Percentiles rank a stretch among this genome's conserved stretches.
Evolutionary conservation across 2,329 filamentous ascomycete species (phyloP).

Genomic region (Colletotrichum salicis): DNA sequence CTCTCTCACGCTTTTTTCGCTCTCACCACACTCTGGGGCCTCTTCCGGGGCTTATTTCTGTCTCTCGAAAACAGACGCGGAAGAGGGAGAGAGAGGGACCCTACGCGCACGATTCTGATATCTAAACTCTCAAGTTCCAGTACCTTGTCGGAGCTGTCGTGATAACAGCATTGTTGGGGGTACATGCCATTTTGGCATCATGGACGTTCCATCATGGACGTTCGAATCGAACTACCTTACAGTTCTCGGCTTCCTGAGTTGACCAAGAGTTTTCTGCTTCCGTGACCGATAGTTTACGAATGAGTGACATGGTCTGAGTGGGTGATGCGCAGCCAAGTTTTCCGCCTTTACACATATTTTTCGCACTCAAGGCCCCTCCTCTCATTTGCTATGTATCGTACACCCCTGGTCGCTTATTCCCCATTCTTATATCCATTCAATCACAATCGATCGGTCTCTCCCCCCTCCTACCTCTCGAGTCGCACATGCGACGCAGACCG

Average conservation of each 20-base stretch:
- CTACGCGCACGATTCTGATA: neutral
- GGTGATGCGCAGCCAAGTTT: neutral
- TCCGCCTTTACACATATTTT: neutral
- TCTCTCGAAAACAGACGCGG: neutral
- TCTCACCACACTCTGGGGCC: neutral
- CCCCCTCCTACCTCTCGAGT: constrained; percentile 1
- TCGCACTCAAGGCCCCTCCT: neutral
- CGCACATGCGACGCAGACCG: neutral
- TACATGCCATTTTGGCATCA: neutral
- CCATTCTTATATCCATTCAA: neutral
- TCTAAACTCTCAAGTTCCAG: neutral
- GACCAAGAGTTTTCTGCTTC: neutral
- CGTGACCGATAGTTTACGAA: neutral
- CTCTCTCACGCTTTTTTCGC: neutral
- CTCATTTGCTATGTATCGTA: neutral
- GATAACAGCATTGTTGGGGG: neutral
- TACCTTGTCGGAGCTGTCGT: neutral
- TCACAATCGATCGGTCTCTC: neutral
- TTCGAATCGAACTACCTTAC: neutral
- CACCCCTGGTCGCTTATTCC: neutral
- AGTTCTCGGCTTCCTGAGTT: neutral
- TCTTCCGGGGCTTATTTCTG: neutral
- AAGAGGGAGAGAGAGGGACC: neutral
- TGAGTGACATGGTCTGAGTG: neutral
- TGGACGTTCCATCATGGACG: neutral